A percentile compares a stretch with the other conserved stretches of the same genome.
Conservation (phyloP, 139 green algal genomes). For the Coccomyxa sp. region DNA sequence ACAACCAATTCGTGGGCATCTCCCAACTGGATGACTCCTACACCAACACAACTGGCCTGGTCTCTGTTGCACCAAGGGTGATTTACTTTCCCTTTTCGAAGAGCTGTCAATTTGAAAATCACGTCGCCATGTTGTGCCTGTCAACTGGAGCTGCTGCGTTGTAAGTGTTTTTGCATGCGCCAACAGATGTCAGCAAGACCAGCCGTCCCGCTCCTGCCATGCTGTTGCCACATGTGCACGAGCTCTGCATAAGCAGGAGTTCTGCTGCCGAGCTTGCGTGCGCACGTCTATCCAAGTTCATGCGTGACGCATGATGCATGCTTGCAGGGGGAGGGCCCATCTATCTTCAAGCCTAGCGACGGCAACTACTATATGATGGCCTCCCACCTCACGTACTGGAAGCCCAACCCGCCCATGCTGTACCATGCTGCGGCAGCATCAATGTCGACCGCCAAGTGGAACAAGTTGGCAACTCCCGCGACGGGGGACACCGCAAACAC, state of each 20-base stretch:
- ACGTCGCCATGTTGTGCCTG: too few species aligned
- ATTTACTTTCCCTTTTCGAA: too few species aligned
- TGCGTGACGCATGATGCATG: neutral
- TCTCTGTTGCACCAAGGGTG: neutral
- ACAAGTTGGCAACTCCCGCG: neutral
- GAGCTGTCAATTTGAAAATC: too few species aligned
- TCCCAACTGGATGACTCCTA: neutral
- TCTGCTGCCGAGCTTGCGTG: neutral
- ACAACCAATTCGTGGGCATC: constrained; percentile 14
- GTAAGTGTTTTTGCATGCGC: too few species aligned
- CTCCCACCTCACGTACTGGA: constrained; percentile 15
- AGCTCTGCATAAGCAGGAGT: neutral
- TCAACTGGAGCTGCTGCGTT: too few species aligned
- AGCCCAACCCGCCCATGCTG: constrained; percentile 8
- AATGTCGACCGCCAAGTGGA: neutral
- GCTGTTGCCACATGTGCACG: too few species aligned
- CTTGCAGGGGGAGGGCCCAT: constrained; percentile 6
- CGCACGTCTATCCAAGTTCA: neutral
- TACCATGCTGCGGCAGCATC: neutral
- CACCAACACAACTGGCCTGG: neutral
- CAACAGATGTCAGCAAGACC: too few species aligned
- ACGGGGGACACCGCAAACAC: neutral
- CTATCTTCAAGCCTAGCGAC: neutral
- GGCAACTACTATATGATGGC: constrained; percentile 7
- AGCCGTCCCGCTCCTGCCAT: too few species aligned